These are phyloP conservation scores for Leishmania gerbilli DNA, from an alignment of 208 protist species.

Conservation along the genomic window DNA sequence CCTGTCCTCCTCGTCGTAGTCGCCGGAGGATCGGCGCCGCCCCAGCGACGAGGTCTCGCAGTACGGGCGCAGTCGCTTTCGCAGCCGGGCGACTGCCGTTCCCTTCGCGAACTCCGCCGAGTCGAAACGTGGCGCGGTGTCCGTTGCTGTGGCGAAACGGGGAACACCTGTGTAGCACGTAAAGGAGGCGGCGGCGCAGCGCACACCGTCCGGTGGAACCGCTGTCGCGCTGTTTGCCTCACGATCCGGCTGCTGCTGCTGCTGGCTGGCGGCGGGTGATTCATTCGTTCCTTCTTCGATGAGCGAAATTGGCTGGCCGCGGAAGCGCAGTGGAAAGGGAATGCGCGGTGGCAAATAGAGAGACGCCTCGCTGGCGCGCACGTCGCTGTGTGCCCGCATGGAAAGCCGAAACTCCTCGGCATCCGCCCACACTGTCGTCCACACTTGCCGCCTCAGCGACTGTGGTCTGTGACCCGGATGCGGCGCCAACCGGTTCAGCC, in stretches of 20 bases:
- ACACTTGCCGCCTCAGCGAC: background rate
- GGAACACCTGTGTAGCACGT: conserved; percentile 34
- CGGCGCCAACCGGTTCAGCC: background rate
- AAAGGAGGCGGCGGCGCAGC: conserved; percentile 21
- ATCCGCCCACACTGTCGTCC: background rate
- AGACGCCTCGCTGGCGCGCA: background rate
- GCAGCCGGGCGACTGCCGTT: conserved; percentile 5
- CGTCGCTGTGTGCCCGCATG: background rate
- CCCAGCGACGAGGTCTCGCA: background rate
- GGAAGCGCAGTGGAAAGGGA: conserved; percentile 42
- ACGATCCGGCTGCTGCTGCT: conserved; percentile 2
- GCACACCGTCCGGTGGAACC: conserved; percentile 8
- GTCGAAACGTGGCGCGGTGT: background rate
- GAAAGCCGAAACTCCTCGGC: conserved; percentile 4
- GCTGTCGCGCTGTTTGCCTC: background rate
- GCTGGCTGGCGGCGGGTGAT: background rate
- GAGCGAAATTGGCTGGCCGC: conserved; percentile 22
- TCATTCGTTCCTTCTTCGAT: background rate
- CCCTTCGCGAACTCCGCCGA: background rate
- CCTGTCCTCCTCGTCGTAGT: conserved; percentile 1
- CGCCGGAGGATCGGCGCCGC: background rate
- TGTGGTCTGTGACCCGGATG: background rate
- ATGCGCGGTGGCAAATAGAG: conserved; percentile 28
- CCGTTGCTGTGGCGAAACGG: background rate
- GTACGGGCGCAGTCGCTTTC: conserved; percentile 22